Evolutionary conservation across 257 asterid species (phyloP).

Genomic region (Solanum appendiculatum): DNA sequence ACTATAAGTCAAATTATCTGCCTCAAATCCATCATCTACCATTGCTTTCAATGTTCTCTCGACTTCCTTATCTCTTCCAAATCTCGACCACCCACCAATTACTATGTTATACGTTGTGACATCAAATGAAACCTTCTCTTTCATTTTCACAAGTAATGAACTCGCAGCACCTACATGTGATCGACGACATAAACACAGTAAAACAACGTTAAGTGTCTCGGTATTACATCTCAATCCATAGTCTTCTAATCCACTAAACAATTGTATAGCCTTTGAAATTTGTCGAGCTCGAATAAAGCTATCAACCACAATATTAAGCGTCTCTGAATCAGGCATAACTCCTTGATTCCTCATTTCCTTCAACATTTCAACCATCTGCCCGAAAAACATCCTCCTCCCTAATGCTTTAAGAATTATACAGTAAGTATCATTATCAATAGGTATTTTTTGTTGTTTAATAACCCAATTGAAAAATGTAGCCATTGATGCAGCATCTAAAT

Average conservation of each 20-base stretch:
- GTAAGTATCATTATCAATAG: conserved; percentile 13
- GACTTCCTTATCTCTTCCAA: conserved; percentile 57
- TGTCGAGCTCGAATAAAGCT: conserved; percentile 48
- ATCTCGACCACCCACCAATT: conserved; percentile 75
- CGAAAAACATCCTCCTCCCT: conserved; percentile 66
- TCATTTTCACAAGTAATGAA: conserved; percentile 48
- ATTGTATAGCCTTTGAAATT: conserved; percentile 45
- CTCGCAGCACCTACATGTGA: conserved; percentile 54
- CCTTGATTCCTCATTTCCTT: conserved; percentile 36
- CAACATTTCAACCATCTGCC: conserved; percentile 49
- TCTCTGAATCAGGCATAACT: conserved; percentile 32
- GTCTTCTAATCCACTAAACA: conserved; percentile 44
- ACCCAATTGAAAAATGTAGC: conserved; percentile 64
- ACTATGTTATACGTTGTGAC: conserved; percentile 37
- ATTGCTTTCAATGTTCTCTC: conserved; percentile 46
- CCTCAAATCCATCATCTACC: conserved; percentile 69
- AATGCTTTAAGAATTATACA: conserved; percentile 53
- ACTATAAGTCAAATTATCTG: conserved; percentile 51
- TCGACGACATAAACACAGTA: conserved; percentile 46
- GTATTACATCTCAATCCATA: conserved; percentile 36
- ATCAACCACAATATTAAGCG: conserved; percentile 56
- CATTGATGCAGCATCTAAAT: conserved; percentile 55
- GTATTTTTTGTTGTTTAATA: conserved; percentile 28
- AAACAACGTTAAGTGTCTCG: conserved; percentile 39
- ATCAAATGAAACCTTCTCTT: conserved; percentile 36